Evolutionary conservation across 2,329 filamentous ascomycete genomes (phyloP), one percentile per base, ranked within the genome.

Genomic region (Grosmannia huntii): DNA sequence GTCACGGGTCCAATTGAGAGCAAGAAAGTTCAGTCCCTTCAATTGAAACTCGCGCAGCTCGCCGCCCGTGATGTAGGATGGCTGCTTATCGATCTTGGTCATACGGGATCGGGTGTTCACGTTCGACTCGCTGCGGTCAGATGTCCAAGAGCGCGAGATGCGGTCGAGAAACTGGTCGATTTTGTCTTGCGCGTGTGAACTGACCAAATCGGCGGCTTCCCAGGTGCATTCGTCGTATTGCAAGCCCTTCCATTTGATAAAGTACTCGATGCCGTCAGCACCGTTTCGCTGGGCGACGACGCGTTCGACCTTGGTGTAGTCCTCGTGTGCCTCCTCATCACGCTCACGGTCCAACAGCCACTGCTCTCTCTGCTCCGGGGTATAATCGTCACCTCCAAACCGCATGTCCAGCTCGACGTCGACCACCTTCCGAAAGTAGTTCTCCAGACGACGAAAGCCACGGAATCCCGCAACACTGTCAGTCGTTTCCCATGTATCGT

Each of bases 201-300:
- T 88, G 65, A 97, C 82, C 6, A 61, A 14, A 9, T 82, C 78
- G 46, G 85, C 88, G 48, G 77, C 73, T 70, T 99, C 94, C 95
- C 95, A 99, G 2, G 95, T 99, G 72, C 89, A 96, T 62, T 86
- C 85, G 66, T 97, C 91, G 68, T 99, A 99, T 56, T 86, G 89
- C 56, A 97, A 80, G 12, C 89, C 89, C 72, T 94, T 95, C 90
- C 94, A 99, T 74, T 99, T 99, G 71, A 97, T 87, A 63, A 85
- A 89, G 70, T 99, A 99, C 69, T 97, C 90, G 0, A 82, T 82
- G 54, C 84, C 89, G 10, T 88, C 86, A 16, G 94, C 90, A 27
- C 86, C 87, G 59, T 90, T 83, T 62, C 88, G 85, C 60, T 86
- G 82, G 57, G 89, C 88, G 65, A 99, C 96, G 60, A 99, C 86